Base-by-base conservation (phyloP, 2,329 filamentous ascomycete genomes). In the Sporothrix brasiliensis region DNA sequence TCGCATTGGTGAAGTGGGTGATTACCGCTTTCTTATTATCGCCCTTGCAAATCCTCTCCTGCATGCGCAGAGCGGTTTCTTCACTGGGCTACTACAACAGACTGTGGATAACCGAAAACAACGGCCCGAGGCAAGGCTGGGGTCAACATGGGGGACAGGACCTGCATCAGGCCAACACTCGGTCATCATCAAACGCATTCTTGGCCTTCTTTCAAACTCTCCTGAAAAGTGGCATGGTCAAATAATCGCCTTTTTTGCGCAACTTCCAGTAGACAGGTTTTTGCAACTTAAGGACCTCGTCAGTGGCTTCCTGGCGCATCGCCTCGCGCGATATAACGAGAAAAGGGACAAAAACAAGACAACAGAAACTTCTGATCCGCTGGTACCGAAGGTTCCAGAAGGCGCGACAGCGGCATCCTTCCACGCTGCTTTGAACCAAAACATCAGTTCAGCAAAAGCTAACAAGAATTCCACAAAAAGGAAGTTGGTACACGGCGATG, bases 141-240 rank as follows among this genome's bases (percentile, higher is more conserved):
- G 69, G 6, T 44, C 73, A 3, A 60, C 70, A 2, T 77, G 80
- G 6, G 79, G 78, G 50, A 78, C 80, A 2, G 83, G 83, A 0
- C 83, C 81, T 9, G 77, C 83, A 13, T 83, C 87, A 34, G 90
- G 89, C 1, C 88, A 92, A 71, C 91, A 97, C 79, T 93, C 92
- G 2, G 91, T 91, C 4, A 91, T 97, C 68, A 87, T 96, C 75
- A 97, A 97, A 79, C 88, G 94, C 50, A 89, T 96, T 52, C 79
- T 97, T 34, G 94, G 94, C 0, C 81, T 97, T 11, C 77, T 97
- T 30, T 91, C 92, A 1, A 92, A 96, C 77, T 83, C 92, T 14
- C 86, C 92, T 0, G 87, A 88, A 71, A 86, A 90, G 71, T 94
- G 91, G 74, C 93, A 97, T 75, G 89, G 90, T 69, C 88, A 91